phyloP scores from a whole-genome alignment of 2,329 filamentous ascomycete species.

The Arthrobotrys sphaeroides region DNA sequence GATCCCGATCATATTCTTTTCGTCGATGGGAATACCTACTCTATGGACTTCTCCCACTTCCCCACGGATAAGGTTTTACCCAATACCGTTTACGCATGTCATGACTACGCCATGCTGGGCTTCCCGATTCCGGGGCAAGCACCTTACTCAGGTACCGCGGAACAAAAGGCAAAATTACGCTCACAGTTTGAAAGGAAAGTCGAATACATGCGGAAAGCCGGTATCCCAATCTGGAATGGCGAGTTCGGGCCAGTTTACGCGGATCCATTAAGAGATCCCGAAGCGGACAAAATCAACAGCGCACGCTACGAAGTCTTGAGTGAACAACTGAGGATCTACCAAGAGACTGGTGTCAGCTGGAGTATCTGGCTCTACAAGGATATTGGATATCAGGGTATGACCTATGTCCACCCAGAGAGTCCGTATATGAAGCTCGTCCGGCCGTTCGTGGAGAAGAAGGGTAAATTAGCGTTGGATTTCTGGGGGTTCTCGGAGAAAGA shows the following conservation, averaged over 20 bases:
- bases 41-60: conserved; percentile 64
- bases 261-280: conserved; percentile 59
- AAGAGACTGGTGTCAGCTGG: conserved; percentile 65
- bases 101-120: conserved; percentile 61
- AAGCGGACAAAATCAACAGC: conserved; percentile 61
- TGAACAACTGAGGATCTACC: conserved; percentile 63
- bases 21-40: conserved; percentile 64
- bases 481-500: conserved; percentile 64
- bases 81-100: conserved; percentile 64
- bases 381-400: conserved; percentile 68
- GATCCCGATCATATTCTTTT: conserved; percentile 65
- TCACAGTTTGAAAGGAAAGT: conserved; percentile 64
- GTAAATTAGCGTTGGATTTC: conserved; percentile 66
- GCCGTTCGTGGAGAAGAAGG: conserved; percentile 69
- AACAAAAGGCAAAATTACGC: conserved; percentile 62
- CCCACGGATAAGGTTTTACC: conserved; percentile 60
- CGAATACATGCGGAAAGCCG: conserved; percentile 63
- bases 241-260: conserved; percentile 68
- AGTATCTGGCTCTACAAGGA: conserved; percentile 71
- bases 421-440: conserved; percentile 61
- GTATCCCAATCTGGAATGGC: conserved; percentile 66
- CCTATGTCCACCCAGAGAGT: conserved; percentile 55
- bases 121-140: conserved; percentile 55
- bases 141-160: conserved; percentile 62
- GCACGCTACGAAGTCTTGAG: conserved; percentile 63